These are phyloP conservation scores for Salisapilia sapeloensis DNA, from an alignment of 352 stramenopile species.

Conservation along the genomic window DNA sequence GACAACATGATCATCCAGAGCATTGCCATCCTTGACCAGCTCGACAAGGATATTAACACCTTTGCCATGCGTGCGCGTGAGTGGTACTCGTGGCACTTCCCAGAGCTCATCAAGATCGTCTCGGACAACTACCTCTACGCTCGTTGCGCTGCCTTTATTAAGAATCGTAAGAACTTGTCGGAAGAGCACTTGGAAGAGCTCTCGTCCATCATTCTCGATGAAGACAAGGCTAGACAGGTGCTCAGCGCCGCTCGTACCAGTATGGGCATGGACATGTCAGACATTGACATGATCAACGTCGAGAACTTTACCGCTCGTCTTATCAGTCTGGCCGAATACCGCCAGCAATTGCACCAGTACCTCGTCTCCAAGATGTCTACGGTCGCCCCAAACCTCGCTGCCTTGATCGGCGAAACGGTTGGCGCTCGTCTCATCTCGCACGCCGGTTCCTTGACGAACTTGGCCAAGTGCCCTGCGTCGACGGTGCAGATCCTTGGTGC, in stretches of 20 bases:
- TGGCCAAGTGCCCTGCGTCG: constrained; percentile 98
- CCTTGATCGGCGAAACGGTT: constrained; percentile 98
- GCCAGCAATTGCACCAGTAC: constrained; percentile 91
- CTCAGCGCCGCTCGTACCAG: constrained; percentile 88
- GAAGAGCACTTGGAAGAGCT: constrained; percentile 73
- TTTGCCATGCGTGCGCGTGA: constrained; percentile 99
- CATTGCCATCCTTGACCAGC: constrained; percentile 98
- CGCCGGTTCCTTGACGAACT: constrained; percentile 95
- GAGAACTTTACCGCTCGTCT: constrained; percentile 97
- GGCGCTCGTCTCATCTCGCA: constrained; percentile 99
- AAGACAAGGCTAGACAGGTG: constrained; percentile 92
- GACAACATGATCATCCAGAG: constrained; percentile 99
- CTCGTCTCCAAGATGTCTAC: constrained; percentile 95
- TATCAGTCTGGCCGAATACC: constrained; percentile 97
- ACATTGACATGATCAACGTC: constrained; percentile 99
- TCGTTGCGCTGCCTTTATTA: constrained; percentile 92
- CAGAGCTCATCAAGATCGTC: constrained; percentile 98
- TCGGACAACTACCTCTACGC: constrained; percentile 99
- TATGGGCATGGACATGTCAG: constrained; percentile 99
- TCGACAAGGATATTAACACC: constrained; percentile 99
- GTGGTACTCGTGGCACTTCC: constrained; percentile 99
- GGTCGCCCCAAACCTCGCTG: constrained; percentile 96
- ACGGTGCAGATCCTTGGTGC: constrained; percentile 99
- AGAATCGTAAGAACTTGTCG: constrained; percentile 75
- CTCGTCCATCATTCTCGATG: constrained; percentile 92